Evolutionary conservation across 805 yeast genomes (phyloP).

Genomic region (Saturnispora dispora): DNA sequence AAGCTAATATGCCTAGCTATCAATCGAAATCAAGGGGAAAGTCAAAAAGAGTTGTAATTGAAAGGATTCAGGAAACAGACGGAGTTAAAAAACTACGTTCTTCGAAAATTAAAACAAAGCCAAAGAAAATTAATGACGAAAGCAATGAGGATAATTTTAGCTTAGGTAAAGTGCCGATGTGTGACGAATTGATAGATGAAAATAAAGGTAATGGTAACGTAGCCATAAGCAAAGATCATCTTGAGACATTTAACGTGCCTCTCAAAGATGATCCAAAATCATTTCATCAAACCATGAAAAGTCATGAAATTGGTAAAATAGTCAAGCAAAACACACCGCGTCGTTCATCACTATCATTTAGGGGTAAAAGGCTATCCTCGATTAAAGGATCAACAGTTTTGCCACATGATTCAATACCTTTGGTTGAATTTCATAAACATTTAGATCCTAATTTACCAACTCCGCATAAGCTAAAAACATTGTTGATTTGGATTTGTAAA

Average conservation of each 20-base stretch:
- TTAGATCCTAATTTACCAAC: conserved; percentile 56
- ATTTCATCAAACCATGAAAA: not conserved
- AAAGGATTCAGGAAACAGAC: not conserved
- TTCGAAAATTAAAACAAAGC: not conserved
- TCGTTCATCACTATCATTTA: conserved; percentile 42
- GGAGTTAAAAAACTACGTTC: not conserved
- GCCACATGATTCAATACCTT: conserved; percentile 56
- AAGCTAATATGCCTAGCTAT: not conserved
- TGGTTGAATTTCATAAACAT: conserved; percentile 49
- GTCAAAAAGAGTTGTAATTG: not conserved
- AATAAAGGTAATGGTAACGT: not conserved
- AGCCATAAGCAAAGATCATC: not conserved
- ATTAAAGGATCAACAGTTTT: conserved; percentile 59
- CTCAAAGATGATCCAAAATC: conserved; percentile 5
- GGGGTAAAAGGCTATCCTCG: conserved; percentile 68
- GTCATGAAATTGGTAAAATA: not conserved
- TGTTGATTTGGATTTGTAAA: conserved; percentile 59
- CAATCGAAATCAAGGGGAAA: not conserved
- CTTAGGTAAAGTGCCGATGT: not conserved
- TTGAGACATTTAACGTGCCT: conserved; percentile 11
- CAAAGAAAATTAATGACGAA: not conserved
- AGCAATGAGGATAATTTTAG: not conserved
- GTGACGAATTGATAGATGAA: not conserved
- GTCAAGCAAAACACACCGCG: conserved; percentile 18
- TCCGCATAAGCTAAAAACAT: conserved; percentile 63